Evolutionary conservation across 2,329 filamentous ascomycete genomes (phyloP).

Genomic region (Hypoxylon rubiginosum): DNA sequence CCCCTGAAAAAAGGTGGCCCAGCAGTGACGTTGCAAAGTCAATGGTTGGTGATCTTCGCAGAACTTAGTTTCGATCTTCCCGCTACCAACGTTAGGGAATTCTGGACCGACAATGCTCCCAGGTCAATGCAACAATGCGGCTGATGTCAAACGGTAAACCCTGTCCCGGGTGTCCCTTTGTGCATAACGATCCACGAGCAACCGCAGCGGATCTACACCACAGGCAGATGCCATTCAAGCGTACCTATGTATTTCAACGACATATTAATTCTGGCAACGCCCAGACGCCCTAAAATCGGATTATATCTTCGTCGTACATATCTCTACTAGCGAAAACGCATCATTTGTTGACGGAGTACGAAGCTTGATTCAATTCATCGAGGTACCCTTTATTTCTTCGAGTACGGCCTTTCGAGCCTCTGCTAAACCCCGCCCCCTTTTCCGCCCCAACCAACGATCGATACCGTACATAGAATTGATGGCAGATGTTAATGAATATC

Average conservation of each 20-base stretch:
- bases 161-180: slow-evolving; percentile 13
- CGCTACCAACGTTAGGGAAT: slow-evolving; percentile 33
- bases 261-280: not conserved
- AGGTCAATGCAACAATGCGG: slow-evolving; percentile 32
- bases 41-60: slow-evolving; percentile 32
- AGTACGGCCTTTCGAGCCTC: not conserved
- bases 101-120: slow-evolving; percentile 30
- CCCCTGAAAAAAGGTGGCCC: slow-evolving; percentile 22
- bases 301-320: not conserved
- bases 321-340: too few species aligned
- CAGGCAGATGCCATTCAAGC: not conserved
- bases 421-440: not conserved
- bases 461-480: not conserved
- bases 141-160: slow-evolving; percentile 27
- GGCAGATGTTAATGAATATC: slow-evolving; percentile 1
- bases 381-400: not conserved
- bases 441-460: not conserved
- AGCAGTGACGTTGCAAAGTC: slow-evolving; percentile 14
- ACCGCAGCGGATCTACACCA: not conserved
- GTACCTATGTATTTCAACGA: slow-evolving; percentile 16
- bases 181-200: slow-evolving; percentile 11
- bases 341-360: not conserved
- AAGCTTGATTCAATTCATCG: not conserved
- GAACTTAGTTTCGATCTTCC: slow-evolving; percentile 41
- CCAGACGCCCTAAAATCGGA: not conserved